phyloP scores from a whole-genome alignment of 345 rosid species.

The Salix brachista region DNA sequence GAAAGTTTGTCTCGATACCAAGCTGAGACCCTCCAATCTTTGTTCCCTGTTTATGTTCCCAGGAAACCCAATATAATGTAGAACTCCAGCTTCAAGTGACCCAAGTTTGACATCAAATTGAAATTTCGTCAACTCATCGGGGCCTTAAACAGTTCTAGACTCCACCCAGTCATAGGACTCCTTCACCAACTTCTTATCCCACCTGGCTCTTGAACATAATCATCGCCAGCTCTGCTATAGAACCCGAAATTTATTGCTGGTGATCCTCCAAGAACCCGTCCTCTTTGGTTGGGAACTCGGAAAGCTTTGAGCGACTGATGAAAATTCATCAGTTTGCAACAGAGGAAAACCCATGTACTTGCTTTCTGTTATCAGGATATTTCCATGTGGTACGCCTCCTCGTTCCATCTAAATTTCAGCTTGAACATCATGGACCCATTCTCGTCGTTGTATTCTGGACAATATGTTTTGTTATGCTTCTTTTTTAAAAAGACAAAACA shows the following conservation, averaged over 20 bases:
- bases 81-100: slow-evolving; percentile 54
- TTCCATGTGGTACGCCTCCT: slow-evolving; percentile 54
- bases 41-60: slow-evolving; percentile 15
- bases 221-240: slow-evolving; percentile 58
- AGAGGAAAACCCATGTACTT: slow-evolving; percentile 43
- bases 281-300: slow-evolving; percentile 46
- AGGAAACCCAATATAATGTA: slow-evolving; percentile 22
- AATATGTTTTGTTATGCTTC: too few species aligned
- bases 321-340: slow-evolving; percentile 17
- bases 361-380: slow-evolving; percentile 41
- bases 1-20: slow-evolving; percentile 16
- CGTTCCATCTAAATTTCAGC: slow-evolving; percentile 24
- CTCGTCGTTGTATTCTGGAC: too few species aligned
- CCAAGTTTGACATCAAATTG: slow-evolving; percentile 24
- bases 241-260: slow-evolving; percentile 67
- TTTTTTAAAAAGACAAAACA: too few species aligned
- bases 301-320: slow-evolving; percentile 51
- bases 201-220: slow-evolving; percentile 47
- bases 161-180: slow-evolving; percentile 13
- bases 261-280: slow-evolving; percentile 72
- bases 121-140: slow-evolving; percentile 1
- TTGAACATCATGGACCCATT: too few species aligned
- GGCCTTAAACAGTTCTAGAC: slow-evolving; percentile 54
- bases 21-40: slow-evolving; percentile 58
- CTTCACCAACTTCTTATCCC: slow-evolving; percentile 55